phyloP scores from a whole-genome alignment of 164 flowering plant species.

The Annona cherimola region DNA sequence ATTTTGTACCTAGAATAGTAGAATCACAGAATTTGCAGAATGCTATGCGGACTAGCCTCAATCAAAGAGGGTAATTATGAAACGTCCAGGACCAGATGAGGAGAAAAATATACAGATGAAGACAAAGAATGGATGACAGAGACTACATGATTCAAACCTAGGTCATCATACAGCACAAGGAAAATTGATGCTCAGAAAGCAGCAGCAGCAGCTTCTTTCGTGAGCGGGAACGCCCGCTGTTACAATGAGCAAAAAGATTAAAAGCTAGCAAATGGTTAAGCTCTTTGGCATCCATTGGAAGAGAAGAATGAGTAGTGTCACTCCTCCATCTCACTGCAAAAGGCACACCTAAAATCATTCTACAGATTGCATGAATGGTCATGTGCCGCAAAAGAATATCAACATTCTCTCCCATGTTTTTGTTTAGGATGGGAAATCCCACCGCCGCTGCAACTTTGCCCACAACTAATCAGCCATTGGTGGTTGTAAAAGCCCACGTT shows the following conservation, averaged over 20 bases:
- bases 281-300: not conserved
- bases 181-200: slow-evolving; percentile 2
- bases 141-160: not conserved
- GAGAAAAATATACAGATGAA: not conserved
- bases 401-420: not conserved
- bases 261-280: not conserved
- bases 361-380: not conserved
- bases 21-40: no score
- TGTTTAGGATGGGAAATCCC: not conserved
- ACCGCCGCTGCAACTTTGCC: not conserved
- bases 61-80: no score
- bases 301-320: not conserved
- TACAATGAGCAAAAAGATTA: not conserved
- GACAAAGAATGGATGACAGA: not conserved
- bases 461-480: not conserved
- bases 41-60: no score
- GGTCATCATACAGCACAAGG: not conserved
- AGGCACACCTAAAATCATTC: not conserved
- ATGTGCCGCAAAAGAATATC: slow-evolving; percentile 6
- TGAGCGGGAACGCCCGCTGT: not conserved
- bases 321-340: not conserved
- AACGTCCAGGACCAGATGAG: not conserved
- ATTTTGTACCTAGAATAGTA: no score
- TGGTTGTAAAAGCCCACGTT: not conserved
- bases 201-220: not conserved